Base-by-base conservation (phyloP, 2,329 filamentous ascomycete genomes). In the Fusarium zealandicum region DNA sequence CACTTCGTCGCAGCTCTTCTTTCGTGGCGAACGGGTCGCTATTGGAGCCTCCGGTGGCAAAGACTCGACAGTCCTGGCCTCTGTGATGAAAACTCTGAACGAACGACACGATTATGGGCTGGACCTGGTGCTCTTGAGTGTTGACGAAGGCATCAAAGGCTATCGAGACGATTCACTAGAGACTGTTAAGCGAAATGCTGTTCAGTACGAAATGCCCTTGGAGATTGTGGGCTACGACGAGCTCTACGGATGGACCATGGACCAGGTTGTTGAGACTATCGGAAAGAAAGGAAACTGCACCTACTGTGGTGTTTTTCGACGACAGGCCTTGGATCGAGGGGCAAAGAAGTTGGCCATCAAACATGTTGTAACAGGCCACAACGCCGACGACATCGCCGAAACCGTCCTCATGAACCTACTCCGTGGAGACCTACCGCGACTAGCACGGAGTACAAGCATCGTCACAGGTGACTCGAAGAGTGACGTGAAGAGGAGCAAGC, bases 221-320 rank as follows among this genome's bases (percentile, higher is more conserved):
- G 90, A 92, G 66, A 96, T 99, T 50, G 86, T 99, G 42, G 92
- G 93, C 42, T 99, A 99, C 69, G 89, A 88, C 47, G 90, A 97
- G 69, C 80, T 99, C 9, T 99, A 99, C 72, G 95, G 93, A 8
- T 99, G 95, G 95, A 97, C 93, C 1, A 99, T 99, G 95, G 95
- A 99, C 70, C 92, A 98, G 70, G 95, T 99, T 9, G 96, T 99
- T 4, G 90, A 93, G 68, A 91, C 93, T 40, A 90, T 99, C 43
- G 95, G 95, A 12, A 98, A 97, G 78, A 98, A 97, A 74, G 93
- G 93, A 25, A 99, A 99, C 75, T 99, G 95, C 81, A 99, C 96
- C 25, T 99, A 99, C 70, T 99, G 95, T 69, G 95, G 95, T 12
- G 95, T 99, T 14, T 99, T 99, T 71, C 83, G 95, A 47, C 84